A percentile compares a stretch with the other conserved stretches of the same genome.
These are phyloP conservation scores for Stagonosporopsis cucurbitacearum DNA, from an alignment of 2,329 filamentous ascomycete species.

Conservation along the genomic window DNA sequence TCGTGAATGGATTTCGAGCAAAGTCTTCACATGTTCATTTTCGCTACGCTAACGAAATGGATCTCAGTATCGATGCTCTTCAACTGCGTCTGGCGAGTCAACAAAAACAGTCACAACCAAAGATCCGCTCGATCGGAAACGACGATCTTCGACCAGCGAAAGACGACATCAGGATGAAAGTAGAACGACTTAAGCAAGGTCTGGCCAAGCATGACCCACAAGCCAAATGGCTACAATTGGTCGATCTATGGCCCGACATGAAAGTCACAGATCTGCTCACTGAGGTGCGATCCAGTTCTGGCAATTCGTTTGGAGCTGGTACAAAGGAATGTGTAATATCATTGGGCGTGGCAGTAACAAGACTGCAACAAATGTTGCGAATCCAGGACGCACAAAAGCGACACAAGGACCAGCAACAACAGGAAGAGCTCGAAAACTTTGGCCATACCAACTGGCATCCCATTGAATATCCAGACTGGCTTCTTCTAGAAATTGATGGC, in stretches of 20 bases:
- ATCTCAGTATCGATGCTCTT: constrained; percentile 45
- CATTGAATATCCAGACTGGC: constrained; percentile 64
- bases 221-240: constrained; percentile 52
- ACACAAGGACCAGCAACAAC: constrained; percentile 29
- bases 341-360: constrained; percentile 55
- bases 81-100: constrained; percentile 2
- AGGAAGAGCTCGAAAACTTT: constrained; percentile 54
- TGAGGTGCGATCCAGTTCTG: constrained; percentile 52
- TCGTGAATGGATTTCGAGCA: constrained; percentile 22
- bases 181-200: constrained; percentile 14
- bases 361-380: constrained; percentile 55
- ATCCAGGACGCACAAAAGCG: constrained; percentile 46
- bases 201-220: constrained; percentile 33
- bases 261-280: constrained; percentile 55
- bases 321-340: constrained; percentile 53
- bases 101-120: not conserved
- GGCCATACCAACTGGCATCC: constrained; percentile 66
- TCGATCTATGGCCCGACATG: constrained; percentile 56
- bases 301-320: constrained; percentile 37
- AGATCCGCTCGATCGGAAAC: not conserved
- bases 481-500: constrained; percentile 71
- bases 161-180: constrained; percentile 14
- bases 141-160: constrained; percentile 25
- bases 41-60: constrained; percentile 50
- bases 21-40: constrained; percentile 45